A percentile compares a stretch with the other conserved stretches of the same genome.
phyloP scores from a whole-genome alignment of 1,284 basidiomycete genomes.

The Tausonia pullulans region DNA sequence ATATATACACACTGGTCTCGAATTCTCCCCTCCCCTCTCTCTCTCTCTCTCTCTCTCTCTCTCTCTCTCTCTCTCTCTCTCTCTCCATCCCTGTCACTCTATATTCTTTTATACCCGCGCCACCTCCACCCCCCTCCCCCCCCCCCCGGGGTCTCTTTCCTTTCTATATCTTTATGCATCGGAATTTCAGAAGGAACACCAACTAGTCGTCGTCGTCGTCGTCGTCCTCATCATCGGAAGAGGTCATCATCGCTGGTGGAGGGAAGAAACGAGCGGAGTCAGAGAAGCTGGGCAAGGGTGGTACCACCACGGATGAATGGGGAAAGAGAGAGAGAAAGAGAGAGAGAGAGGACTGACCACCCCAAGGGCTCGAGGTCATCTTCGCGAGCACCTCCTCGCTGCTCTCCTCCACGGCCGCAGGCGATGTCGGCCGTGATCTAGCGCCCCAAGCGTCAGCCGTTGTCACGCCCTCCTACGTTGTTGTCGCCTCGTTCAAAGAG shows the following conservation, averaged over 20 bases:
- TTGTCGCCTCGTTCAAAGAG: too few relatives aligned
- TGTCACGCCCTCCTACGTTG: too few relatives aligned
- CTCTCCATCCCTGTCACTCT: not conserved
- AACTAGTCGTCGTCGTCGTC: not conserved
- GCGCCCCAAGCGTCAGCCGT: too few relatives aligned
- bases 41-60: not conserved
- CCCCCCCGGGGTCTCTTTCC: not conserved
- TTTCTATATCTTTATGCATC: not conserved
- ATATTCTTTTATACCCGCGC: not conserved
- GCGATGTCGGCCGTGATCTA: too few relatives aligned
- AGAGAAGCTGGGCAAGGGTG: not conserved
- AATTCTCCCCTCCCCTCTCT: too few relatives aligned
- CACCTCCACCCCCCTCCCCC: too few relatives aligned
- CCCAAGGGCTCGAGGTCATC: too few relatives aligned
- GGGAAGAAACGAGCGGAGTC: not conserved
- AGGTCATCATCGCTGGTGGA: not conserved
- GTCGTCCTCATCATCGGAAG: too few relatives aligned
- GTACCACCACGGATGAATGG: not conserved
- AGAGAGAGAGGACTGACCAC: conserved; percentile 9
- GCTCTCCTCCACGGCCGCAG: too few relatives aligned
- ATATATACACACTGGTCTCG: not conserved
- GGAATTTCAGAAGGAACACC: not conserved
- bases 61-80: too few relatives aligned
- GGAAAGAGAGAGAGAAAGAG: not conserved
- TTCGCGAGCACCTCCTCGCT: too few relatives aligned